Percentiles rank a stretch among this genome's conserved stretches.
Evolutionary conservation across 805 yeast species (phyloP).

Genomic region (Ogataea salicorniae): DNA sequence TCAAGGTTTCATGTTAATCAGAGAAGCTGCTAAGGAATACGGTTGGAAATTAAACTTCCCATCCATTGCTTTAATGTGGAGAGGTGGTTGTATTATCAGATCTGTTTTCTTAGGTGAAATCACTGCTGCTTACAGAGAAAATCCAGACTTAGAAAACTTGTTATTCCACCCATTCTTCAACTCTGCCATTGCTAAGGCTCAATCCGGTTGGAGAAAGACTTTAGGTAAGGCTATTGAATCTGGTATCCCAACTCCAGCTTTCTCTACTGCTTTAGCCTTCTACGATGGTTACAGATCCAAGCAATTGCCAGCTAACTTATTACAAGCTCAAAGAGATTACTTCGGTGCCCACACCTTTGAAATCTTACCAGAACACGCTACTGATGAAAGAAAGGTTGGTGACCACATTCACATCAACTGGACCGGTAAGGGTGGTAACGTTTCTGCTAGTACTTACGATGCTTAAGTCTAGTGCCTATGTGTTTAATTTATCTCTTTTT

Average conservation of each 20-base stretch:
- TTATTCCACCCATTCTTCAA: constrained; percentile 93
- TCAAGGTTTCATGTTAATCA: constrained; percentile 98
- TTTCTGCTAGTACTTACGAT: constrained; percentile 89
- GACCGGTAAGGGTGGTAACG: constrained; percentile 99
- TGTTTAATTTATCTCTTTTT: constrained; percentile 1
- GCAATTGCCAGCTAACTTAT: constrained; percentile 91
- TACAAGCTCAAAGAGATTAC: constrained; percentile 99
- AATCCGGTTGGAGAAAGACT: constrained; percentile 90
- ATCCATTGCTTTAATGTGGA: constrained; percentile 98
- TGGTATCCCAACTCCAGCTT: constrained; percentile 98
- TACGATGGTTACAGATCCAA: constrained; percentile 98
- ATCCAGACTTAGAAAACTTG: constrained; percentile 92
- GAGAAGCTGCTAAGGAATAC: constrained; percentile 96
- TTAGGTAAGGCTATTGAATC: constrained; percentile 68
- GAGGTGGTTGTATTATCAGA: constrained; percentile 99
- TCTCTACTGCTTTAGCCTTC: constrained; percentile 94
- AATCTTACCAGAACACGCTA: constrained; percentile 83
- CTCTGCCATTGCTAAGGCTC: constrained; percentile 88
- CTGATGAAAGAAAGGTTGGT: constrained; percentile 70
- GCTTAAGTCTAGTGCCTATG: constrained; percentile 48
- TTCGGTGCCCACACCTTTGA: constrained; percentile 99
- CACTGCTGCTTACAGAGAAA: constrained; percentile 90
- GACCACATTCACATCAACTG: constrained; percentile 93
- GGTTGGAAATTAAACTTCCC: constrained; percentile 97
- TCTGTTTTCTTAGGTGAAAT: constrained; percentile 97